phyloP scores from a whole-genome alignment of 2,329 filamentous ascomycete species.

The Paramyrothecium sp. region DNA sequence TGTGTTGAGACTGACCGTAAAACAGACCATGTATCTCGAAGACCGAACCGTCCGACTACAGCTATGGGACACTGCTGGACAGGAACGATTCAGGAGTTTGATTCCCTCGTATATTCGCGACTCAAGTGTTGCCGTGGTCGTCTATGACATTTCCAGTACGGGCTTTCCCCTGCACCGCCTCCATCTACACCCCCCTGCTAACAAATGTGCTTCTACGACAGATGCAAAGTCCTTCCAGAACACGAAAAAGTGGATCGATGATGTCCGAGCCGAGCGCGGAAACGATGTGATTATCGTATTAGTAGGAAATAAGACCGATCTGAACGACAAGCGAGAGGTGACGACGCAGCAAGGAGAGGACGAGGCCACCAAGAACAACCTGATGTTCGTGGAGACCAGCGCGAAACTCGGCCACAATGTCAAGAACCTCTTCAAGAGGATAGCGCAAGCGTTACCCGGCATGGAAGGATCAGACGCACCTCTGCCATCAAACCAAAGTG shows the following conservation, averaged over 20 bases:
- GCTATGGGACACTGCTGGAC: constrained; percentile 96
- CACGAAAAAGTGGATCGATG: constrained; percentile 99
- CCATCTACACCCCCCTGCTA: constrained; percentile 17
- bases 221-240: constrained; percentile 97
- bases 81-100: constrained; percentile 93
- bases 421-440: constrained; percentile 94
- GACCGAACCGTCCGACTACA: constrained; percentile 96
- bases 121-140: constrained; percentile 94
- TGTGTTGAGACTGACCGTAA: constrained; percentile 4
- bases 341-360: constrained; percentile 96
- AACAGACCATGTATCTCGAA: constrained; percentile 94
- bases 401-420: constrained; percentile 98
- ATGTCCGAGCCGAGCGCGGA: constrained; percentile 91
- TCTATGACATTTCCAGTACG: constrained; percentile 93
- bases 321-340: constrained; percentile 97
- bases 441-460: constrained; percentile 94
- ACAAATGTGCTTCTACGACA: constrained; percentile 26
- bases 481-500: constrained; percentile 74
- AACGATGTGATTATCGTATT: constrained; percentile 99
- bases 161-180: constrained; percentile 5
- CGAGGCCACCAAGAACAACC: constrained; percentile 94
- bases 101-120: constrained; percentile 99
- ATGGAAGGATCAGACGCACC: constrained; percentile 91
- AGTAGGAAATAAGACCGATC: constrained; percentile 98
- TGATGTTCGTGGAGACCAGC: constrained; percentile 99